Base-by-base conservation (phyloP, 371 early-diverging fungal species). In the Apophysomyces ossiformis region DNA sequence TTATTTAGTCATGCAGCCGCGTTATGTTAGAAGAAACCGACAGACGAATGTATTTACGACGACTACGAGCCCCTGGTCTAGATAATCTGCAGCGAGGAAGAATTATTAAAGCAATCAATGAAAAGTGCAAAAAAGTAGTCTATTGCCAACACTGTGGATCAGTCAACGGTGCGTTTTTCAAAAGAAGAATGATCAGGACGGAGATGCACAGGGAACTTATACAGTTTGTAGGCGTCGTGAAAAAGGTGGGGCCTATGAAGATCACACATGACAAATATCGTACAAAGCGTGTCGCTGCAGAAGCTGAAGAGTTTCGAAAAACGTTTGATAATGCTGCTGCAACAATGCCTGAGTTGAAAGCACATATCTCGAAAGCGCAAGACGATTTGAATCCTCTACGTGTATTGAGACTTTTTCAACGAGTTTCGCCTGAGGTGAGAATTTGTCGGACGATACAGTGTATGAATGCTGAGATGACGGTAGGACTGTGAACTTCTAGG, bases 231-330 rank as follows among this genome's bases (percentile, higher is more conserved):
- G 85, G 93, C 66, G 86, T 87, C 21, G 95, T 99, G 3, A 98
- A 98, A 77, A 99, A 99, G 78, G 95, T 94, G 16, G 96, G 95
- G 1, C 96, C 96, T 1, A 84, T 99, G 69, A 99, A 96, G 82
- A 90, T 99, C 58, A 89, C 98, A 2, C 99, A 99, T 78, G 99
- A 99, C 71, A 96, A 95, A 72, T 98, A 84, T 75, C 88, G 93
- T 60, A 81, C 88, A 60, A 90, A 91, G 72, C 85, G 90, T 69
- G 90, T 89, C 0, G 89, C 89, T 7, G 89, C 84, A 0, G 95
- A 93, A 64, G 85, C 87, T 32, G 92, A 92, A 35, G 85, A 86
- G 66, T 93, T 90, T 67, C 85, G 87, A 67, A 78, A 79, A 63
- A 82, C 93, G 0, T 93, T 97, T 72, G 88, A 87, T 21, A 84